phyloP scores from a whole-genome alignment of 2,329 filamentous ascomycete species.

The Xylariales sp. region DNA sequence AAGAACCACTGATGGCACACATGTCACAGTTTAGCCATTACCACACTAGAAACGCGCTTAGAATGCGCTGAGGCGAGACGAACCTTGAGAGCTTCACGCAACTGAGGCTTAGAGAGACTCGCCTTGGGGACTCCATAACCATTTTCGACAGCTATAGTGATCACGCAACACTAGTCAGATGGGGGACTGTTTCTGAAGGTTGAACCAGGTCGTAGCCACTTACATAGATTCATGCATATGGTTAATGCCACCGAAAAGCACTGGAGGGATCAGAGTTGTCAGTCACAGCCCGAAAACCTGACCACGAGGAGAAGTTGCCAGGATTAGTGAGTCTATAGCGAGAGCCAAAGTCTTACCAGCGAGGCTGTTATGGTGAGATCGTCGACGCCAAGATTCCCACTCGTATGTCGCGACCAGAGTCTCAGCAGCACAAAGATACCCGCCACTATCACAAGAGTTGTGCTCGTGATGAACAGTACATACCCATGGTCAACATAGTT shows the following conservation, averaged over 20 bases:
- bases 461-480: not conserved
- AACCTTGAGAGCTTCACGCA: not conserved
- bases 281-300: no score
- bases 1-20: not conserved
- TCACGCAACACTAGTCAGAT: no score
- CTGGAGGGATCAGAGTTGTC: no score
- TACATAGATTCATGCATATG: no score
- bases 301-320: no score
- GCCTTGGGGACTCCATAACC: not conserved
- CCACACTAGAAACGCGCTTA: no score
- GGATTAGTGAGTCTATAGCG: not conserved
- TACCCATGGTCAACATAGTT: not conserved
- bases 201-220: no score
- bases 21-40: no score
- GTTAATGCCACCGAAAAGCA: no score
- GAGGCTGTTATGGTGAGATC: not conserved
- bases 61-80: not conserved
- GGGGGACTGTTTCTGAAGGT: no score
- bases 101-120: not conserved
- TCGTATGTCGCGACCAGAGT: not conserved
- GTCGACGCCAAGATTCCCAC: not conserved
- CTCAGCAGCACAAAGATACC: not conserved
- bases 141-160: not conserved
- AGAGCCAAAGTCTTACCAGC: not conserved
- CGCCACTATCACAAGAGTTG: not conserved